A percentile compares a stretch with the other conserved stretches of the same genome.
phyloP scores from a whole-genome alignment of 352 stramenopile genomes.

The Blastocystis sp. region DNA sequence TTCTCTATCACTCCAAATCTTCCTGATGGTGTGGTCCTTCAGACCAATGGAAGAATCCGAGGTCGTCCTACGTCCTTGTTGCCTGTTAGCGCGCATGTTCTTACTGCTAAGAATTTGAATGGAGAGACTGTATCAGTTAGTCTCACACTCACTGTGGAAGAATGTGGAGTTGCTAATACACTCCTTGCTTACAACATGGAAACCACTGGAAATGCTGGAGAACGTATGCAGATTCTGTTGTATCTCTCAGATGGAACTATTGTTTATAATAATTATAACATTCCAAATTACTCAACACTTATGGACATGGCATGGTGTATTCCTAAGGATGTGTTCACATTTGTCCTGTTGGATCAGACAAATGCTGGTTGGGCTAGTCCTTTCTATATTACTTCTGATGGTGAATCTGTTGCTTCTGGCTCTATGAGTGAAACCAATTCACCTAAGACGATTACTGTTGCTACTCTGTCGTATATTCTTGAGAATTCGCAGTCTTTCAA shows the following conservation, averaged over 20 bases:
- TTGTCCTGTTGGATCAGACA: constrained; percentile 1
- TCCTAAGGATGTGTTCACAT: background rate
- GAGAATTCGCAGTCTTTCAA: background rate
- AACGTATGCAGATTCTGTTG: background rate
- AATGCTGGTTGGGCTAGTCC: background rate
- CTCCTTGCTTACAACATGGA: background rate
- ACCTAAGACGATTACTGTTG: background rate
- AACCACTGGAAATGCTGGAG: background rate
- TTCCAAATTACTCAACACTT: background rate
- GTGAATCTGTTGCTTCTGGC: background rate
- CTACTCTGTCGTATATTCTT: background rate
- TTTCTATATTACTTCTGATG: background rate
- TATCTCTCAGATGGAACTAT: background rate
- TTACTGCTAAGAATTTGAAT: background rate
- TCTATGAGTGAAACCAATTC: background rate
- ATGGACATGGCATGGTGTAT: background rate
- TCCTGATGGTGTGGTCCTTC: background rate
- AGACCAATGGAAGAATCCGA: constrained; percentile 10
- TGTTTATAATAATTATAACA: background rate
- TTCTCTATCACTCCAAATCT: background rate
- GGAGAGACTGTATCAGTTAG: background rate
- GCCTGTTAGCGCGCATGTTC: background rate
- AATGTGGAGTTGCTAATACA: background rate
- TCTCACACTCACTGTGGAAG: background rate
- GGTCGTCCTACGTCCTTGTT: background rate